Conservation (phyloP, 2,329 filamentous ascomycete species). For the Epichloe amarillans region DNA sequence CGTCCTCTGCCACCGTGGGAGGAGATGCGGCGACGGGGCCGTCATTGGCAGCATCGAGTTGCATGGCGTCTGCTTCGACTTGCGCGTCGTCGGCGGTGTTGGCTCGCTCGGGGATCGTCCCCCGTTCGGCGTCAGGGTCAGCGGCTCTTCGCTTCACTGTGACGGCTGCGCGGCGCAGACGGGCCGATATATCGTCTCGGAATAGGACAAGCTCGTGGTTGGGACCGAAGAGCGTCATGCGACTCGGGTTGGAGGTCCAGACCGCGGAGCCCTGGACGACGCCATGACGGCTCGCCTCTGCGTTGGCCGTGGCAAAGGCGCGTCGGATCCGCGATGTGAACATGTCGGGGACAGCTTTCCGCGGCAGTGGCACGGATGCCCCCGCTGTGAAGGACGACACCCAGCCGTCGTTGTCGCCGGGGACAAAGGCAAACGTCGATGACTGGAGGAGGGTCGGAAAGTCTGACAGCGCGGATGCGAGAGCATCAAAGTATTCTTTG, state of each 20-base stretch:
- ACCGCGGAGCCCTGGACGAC: slow-evolving; percentile 42
- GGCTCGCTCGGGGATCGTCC: slow-evolving; percentile 3
- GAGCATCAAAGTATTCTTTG: slow-evolving; percentile 86
- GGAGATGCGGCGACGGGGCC: slow-evolving; percentile 9
- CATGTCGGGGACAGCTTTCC: slow-evolving; percentile 65
- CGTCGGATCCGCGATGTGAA: slow-evolving; percentile 81
- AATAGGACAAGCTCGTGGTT: slow-evolving; percentile 79
- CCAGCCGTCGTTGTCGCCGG: slow-evolving; percentile 97
- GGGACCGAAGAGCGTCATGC: slow-evolving; percentile 74
- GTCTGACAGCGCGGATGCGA: slow-evolving; percentile 71
- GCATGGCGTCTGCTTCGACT: slow-evolving; percentile 21
- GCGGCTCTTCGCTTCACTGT: slow-evolving; percentile 40
- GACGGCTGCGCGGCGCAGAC: slow-evolving; percentile 65
- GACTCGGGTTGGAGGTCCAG: slow-evolving; percentile 80
- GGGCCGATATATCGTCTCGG: slow-evolving; percentile 70
- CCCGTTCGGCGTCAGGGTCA: slow-evolving; percentile 22
- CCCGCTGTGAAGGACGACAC: slow-evolving; percentile 71
- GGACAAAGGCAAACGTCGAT: slow-evolving; percentile 82
- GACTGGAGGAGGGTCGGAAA: slow-evolving; percentile 68
- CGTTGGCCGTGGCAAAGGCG: slow-evolving; percentile 65
- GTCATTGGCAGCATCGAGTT: slow-evolving; percentile 27
- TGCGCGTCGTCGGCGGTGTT: slow-evolving; percentile 10
- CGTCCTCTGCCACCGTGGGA: slow-evolving; percentile 27
- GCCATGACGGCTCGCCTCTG: slow-evolving; percentile 42
- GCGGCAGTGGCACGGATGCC: slow-evolving; percentile 54